Conservation (phyloP, 768 basidiomycete species). For the Hypholoma sublateritium region DNA sequence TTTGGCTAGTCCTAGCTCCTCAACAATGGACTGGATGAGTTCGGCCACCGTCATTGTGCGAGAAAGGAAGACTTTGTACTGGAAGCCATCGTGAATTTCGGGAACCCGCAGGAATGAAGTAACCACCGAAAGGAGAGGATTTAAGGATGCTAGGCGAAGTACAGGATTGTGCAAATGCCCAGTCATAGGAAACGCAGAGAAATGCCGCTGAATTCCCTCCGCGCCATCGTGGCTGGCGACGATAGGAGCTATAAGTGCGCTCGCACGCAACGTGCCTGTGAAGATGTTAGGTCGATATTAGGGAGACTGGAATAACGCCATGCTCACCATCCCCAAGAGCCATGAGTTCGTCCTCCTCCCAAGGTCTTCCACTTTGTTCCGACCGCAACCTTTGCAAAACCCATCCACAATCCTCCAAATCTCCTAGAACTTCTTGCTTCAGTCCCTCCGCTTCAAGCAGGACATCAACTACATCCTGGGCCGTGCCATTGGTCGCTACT, state of each 20-base stretch:
- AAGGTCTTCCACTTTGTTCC: constrained; percentile 57
- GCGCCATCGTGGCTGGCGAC: constrained; percentile 40
- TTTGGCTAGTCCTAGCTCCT: constrained; percentile 71
- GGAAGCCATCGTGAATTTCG: constrained; percentile 73
- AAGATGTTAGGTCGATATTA: not conserved
- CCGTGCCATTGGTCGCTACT: constrained; percentile 50
- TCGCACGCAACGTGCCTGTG: constrained; percentile 50
- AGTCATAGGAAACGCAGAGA: constrained; percentile 70
- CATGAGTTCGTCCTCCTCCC: constrained; percentile 74
- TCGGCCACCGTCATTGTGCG: constrained; percentile 55
- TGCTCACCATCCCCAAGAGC: constrained; percentile 60
- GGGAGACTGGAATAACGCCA: not conserved
- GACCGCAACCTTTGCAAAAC: constrained; percentile 63
- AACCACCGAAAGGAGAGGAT: constrained; percentile 54
- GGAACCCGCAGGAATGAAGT: constrained; percentile 68
- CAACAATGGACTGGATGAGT: constrained; percentile 47
- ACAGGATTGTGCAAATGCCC: constrained; percentile 65
- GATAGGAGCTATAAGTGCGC: constrained; percentile 50
- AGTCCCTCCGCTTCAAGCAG: constrained; percentile 50
- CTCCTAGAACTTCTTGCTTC: constrained; percentile 53
- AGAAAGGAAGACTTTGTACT: constrained; percentile 66
- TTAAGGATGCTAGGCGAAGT: constrained; percentile 70
- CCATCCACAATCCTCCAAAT: constrained; percentile 62
- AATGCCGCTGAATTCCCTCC: constrained; percentile 44
- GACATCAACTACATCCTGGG: constrained; percentile 57